These are phyloP conservation scores for Thalassiosira hispida DNA, from an alignment of 352 stramenopile species.

Conservation along the genomic window DNA sequence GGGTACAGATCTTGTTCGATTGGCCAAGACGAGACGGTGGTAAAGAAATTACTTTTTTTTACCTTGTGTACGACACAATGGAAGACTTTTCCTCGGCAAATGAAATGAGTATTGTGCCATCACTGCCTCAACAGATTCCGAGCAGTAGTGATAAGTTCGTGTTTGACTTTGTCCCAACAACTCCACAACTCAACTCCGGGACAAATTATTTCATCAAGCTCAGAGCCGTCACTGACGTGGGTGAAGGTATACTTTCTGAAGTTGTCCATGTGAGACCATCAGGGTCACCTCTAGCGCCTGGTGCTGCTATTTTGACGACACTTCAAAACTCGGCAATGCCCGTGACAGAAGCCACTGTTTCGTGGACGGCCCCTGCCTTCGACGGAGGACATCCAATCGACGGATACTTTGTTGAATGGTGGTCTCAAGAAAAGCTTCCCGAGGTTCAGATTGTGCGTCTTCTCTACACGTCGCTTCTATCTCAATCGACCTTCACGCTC, in stretches of 20 bases:
- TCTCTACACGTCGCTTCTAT: constrained; percentile 84
- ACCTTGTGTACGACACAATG: constrained; percentile 51
- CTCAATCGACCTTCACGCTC: constrained; percentile 77
- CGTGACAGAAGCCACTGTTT: constrained; percentile 61
- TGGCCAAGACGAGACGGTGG: constrained; percentile 64
- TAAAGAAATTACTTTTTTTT: constrained; percentile 55
- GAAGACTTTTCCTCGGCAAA: constrained; percentile 46
- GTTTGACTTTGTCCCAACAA: constrained; percentile 58
- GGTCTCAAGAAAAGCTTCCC: constrained; percentile 61
- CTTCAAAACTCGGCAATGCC: constrained; percentile 37
- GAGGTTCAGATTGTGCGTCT: constrained; percentile 88
- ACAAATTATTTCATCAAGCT: constrained; percentile 51
- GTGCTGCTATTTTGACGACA: constrained; percentile 39
- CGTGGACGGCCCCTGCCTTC: constrained; percentile 86
- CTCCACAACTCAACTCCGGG: constrained; percentile 42
- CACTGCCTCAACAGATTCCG: constrained; percentile 30
- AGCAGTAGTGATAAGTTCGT: constrained; percentile 49
- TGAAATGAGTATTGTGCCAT: constrained; percentile 30
- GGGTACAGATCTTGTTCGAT: constrained; percentile 59
- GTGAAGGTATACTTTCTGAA: constrained; percentile 29
- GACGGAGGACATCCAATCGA: constrained; percentile 90
- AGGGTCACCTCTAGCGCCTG: constrained; percentile 44
- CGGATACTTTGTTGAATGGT: constrained; percentile 94
- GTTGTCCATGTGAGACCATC: constrained; percentile 33
- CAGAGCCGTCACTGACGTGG: constrained; percentile 50